These are phyloP conservation scores for Nothophoma quercina DNA, from an alignment of 2,329 filamentous ascomycete species.

Conservation along the genomic window DNA sequence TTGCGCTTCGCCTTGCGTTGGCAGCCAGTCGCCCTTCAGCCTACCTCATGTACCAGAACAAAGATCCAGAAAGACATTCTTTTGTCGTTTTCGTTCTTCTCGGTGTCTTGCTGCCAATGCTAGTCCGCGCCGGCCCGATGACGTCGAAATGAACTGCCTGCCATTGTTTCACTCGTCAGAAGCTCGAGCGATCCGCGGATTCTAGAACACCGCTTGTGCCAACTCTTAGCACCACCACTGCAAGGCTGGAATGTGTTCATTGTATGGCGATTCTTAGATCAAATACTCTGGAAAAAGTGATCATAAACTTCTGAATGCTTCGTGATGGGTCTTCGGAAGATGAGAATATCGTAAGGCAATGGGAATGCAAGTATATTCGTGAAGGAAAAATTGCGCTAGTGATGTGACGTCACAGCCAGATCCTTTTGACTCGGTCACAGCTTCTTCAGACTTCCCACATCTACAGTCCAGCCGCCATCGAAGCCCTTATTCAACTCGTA, in stretches of 20 bases:
- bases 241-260: not conserved
- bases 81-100: conserved; percentile 5
- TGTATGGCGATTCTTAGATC: not conserved
- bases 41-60: not conserved
- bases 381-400: not conserved
- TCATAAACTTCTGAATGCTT: not conserved
- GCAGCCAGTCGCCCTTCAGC: not conserved
- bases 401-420: conserved; percentile 7
- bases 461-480: conserved; percentile 29
- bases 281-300: not conserved
- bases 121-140: not conserved
- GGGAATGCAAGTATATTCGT: not conserved
- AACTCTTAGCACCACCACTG: not conserved
- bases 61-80: not conserved
- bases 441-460: conserved; percentile 20
- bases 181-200: not conserved
- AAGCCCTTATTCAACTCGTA: conserved; percentile 36
- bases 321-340: too few species aligned
- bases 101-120: not conserved
- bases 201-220: conserved; percentile 5
- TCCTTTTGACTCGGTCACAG: conserved; percentile 2
- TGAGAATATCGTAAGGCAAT: too few species aligned
- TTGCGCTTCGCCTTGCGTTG: not conserved
- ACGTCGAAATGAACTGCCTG: conserved; percentile 4
- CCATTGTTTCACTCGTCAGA: conserved; percentile 2